Evolutionary conservation across 495 filamentous ascomycete species (phyloP).

Genomic region (Lasiosphaeria ovina): DNA sequence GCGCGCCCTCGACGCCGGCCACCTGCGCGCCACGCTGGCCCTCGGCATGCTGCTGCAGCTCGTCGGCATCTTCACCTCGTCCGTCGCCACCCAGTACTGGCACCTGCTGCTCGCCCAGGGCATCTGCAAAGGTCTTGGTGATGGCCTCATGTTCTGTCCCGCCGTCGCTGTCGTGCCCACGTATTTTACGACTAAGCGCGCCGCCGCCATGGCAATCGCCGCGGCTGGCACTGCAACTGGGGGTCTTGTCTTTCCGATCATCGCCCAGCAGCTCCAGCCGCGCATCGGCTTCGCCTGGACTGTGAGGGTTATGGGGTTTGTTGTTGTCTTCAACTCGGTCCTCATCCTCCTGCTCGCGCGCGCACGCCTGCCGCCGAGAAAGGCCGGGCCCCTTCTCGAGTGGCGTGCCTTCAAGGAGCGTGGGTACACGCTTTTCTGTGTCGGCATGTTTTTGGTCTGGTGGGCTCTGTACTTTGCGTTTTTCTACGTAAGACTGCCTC

Average conservation of each 20-base stretch:
- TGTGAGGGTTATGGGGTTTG: constrained; percentile 38
- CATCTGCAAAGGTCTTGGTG: constrained; percentile 70
- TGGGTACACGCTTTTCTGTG: constrained; percentile 63
- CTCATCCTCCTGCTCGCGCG: background rate
- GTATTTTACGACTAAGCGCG: constrained; percentile 69
- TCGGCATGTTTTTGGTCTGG: constrained; percentile 58
- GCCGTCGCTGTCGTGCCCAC: constrained; percentile 66
- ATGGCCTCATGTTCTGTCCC: constrained; percentile 71
- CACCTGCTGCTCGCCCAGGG: constrained; percentile 71
- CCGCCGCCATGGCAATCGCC: constrained; percentile 65
- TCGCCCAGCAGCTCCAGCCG: constrained; percentile 68
- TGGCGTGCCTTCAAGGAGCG: constrained; percentile 63
- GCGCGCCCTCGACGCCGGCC: constrained; percentile 65
- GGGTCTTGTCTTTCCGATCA: constrained; percentile 71
- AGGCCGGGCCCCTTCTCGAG: constrained; percentile 62
- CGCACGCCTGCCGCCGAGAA: constrained; percentile 38
- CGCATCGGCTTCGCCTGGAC: constrained; percentile 76
- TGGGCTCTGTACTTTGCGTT: constrained; percentile 66
- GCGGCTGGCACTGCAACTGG: constrained; percentile 72
- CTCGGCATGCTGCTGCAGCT: constrained; percentile 49
- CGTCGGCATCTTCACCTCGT: constrained; percentile 69
- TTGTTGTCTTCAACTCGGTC: background rate
- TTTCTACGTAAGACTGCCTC: constrained; percentile 68
- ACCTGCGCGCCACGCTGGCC: constrained; percentile 41
- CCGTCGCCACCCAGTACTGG: constrained; percentile 65